Conservation (phyloP, 2,329 filamentous ascomycete genomes). For the Colletotrichum camelliae region DNA sequence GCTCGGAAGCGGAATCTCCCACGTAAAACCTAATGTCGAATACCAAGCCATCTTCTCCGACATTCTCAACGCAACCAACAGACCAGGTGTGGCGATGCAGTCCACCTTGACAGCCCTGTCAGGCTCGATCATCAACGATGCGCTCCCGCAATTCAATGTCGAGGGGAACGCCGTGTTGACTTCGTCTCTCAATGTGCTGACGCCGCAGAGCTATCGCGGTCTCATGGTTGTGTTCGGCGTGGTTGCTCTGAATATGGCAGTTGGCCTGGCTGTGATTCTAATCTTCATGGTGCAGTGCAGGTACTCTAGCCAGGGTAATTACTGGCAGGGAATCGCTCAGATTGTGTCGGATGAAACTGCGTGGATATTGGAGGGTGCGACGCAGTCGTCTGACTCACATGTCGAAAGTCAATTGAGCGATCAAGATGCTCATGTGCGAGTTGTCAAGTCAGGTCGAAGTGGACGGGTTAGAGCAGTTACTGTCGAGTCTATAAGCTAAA, state of each 20-base stretch:
- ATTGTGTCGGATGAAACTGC: constrained; percentile 26
- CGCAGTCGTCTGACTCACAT: constrained; percentile 20
- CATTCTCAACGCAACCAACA: constrained; percentile 20
- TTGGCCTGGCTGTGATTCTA: constrained; percentile 17
- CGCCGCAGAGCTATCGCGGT: neutral
- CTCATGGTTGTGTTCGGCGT: neutral
- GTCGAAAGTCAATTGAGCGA: neutral
- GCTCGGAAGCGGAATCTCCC: constrained; percentile 17
- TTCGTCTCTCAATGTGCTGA: neutral
- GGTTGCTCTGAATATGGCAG: constrained; percentile 9
- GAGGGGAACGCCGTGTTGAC: neutral
- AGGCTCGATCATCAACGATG: constrained; percentile 22
- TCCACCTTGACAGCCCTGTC: constrained; percentile 22
- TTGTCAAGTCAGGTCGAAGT: neutral
- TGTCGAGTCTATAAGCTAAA: neutral
- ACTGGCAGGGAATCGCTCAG: constrained; percentile 28
- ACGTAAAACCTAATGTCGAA: constrained; percentile 24
- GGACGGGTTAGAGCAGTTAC: neutral
- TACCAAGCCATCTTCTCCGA: constrained; percentile 24
- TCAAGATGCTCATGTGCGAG: neutral
- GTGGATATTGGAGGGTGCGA: constrained; percentile 22
- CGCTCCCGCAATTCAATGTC: constrained; percentile 19
- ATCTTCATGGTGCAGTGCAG: constrained; percentile 22
- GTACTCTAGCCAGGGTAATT: constrained; percentile 25
- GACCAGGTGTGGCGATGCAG: constrained; percentile 24